A percentile compares a stretch with the other conserved stretches of the same genome.
These are phyloP conservation scores for Podila verticillata DNA, from an alignment of 192 early-diverging fungal species.

Conservation along the genomic window DNA sequence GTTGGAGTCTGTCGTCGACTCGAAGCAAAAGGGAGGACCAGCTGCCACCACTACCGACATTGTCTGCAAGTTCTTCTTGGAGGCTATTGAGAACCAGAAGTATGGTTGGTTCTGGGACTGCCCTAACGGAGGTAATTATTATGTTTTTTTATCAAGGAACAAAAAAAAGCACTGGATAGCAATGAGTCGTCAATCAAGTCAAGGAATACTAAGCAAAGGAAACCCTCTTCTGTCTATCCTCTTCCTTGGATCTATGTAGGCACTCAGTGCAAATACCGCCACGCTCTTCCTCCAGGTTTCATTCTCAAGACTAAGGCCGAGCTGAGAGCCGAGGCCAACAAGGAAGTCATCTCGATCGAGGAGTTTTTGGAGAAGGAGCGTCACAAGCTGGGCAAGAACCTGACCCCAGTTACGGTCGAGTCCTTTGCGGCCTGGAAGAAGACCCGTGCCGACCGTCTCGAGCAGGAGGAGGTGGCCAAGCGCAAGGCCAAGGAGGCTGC, in stretches of 20 bases:
- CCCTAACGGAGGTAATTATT: slow-evolving; percentile 85
- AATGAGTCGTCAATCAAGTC: too few species aligned
- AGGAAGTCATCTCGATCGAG: slow-evolving; percentile 92
- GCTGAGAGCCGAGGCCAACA: slow-evolving; percentile 73
- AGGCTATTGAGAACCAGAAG: slow-evolving; percentile 93
- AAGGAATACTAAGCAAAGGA: not conserved
- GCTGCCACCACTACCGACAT: slow-evolving; percentile 90
- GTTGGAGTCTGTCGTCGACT: slow-evolving; percentile 87
- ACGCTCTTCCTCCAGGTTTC: slow-evolving; percentile 96
- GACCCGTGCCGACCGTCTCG: slow-evolving; percentile 77
- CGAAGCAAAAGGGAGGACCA: slow-evolving; percentile 75
- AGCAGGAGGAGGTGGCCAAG: slow-evolving; percentile 70
- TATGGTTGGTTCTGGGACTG: slow-evolving; percentile 99
- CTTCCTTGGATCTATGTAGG: slow-evolving; percentile 27
- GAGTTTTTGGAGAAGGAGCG: slow-evolving; percentile 98
- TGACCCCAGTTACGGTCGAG: slow-evolving; percentile 95
- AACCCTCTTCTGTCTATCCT: not conserved
- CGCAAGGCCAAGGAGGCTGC: slow-evolving; percentile 85
- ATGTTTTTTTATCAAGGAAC: not conserved
- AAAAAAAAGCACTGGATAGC: not conserved
- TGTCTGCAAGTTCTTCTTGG: slow-evolving; percentile 98
- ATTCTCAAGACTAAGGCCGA: slow-evolving; percentile 94
- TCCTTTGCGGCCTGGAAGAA: slow-evolving; percentile 95
- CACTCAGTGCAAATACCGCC: slow-evolving; percentile 92
- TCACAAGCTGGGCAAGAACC: slow-evolving; percentile 90